Conservation (phyloP, 2,329 filamentous ascomycete species). For the Talaromyces sp. region DNA sequence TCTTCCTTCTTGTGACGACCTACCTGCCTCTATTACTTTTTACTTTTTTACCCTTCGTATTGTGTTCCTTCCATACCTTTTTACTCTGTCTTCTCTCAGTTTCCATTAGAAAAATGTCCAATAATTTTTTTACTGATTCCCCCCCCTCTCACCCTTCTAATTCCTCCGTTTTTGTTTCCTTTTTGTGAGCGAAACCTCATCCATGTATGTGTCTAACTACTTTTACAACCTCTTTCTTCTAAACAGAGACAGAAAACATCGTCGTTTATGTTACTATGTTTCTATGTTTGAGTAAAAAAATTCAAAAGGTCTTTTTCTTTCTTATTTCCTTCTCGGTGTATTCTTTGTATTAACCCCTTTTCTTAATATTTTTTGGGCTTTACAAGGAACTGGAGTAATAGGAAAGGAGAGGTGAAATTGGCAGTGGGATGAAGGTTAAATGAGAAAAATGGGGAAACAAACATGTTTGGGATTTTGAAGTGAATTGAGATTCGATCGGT, state of each 20-base stretch:
- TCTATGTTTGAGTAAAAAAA: conserved; percentile 4
- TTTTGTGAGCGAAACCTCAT: conserved; percentile 23
- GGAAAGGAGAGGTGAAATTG: not conserved
- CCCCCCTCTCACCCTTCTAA: conserved; percentile 18
- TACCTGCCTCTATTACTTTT: conserved; percentile 5
- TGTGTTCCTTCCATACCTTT: conserved; percentile 14
- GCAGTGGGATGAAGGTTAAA: not conserved
- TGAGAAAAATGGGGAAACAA: not conserved
- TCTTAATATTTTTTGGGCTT: not conserved
- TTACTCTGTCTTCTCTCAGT: conserved; percentile 9
- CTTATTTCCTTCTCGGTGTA: not conserved
- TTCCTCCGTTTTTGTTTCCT: conserved; percentile 11
- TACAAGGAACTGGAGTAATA: not conserved
- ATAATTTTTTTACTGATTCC: conserved; percentile 10
- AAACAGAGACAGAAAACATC: not conserved
- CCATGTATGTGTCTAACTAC: conserved; percentile 12
- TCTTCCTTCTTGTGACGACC: conserved; percentile 16
- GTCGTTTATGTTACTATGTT: not conserved
- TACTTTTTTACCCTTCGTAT: conserved; percentile 2
- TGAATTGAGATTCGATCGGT: too few species aligned
- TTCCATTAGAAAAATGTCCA: conserved; percentile 16
- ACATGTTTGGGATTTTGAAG: not conserved
- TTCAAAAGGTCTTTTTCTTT: not conserved
- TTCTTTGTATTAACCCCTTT: not conserved
- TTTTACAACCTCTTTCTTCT: not conserved